These are phyloP conservation scores for Rosa rugosa DNA, from an alignment of 306 rosid genomes.

Conservation along the genomic window DNA sequence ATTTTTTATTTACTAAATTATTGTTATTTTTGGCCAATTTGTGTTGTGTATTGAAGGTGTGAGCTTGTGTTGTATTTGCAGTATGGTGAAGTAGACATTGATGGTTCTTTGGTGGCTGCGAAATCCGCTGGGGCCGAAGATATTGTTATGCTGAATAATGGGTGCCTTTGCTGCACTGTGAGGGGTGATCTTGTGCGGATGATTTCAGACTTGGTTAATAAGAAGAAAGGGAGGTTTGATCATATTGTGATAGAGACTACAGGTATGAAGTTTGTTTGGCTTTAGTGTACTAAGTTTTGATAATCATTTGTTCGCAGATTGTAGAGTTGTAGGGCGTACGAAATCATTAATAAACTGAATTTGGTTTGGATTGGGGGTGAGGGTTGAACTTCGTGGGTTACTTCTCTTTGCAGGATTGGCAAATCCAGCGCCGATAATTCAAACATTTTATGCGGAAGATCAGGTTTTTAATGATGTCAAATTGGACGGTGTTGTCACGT, in stretches of 20 bases:
- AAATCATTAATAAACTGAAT: not conserved
- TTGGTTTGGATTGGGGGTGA: not conserved
- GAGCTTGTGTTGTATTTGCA: constrained; percentile 32
- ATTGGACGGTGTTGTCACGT: constrained; percentile 95
- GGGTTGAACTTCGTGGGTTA: constrained; percentile 6
- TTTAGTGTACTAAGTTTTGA: not conserved
- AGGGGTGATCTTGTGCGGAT: constrained; percentile 96
- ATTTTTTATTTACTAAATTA: not conserved
- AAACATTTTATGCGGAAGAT: constrained; percentile 95
- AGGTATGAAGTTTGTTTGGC: constrained; percentile 34
- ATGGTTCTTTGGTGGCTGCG: constrained; percentile 88
- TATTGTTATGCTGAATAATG: constrained; percentile 88
- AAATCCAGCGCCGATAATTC: constrained; percentile 92
- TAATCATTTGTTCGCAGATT: not conserved
- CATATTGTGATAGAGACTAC: constrained; percentile 95
- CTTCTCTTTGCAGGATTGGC: constrained; percentile 70
- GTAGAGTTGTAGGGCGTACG: not conserved
- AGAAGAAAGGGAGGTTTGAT: constrained; percentile 84
- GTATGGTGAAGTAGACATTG: constrained; percentile 94
- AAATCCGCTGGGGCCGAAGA: constrained; percentile 91
- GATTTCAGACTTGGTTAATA: constrained; percentile 72
- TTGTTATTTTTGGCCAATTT: not conserved
- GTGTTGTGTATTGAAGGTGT: not conserved
- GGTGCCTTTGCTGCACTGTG: constrained; percentile 98
- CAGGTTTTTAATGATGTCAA: constrained; percentile 74